Evolutionary conservation across 495 filamentous ascomycete genomes (phyloP).

Genomic region (Penicillium roqueforti): DNA sequence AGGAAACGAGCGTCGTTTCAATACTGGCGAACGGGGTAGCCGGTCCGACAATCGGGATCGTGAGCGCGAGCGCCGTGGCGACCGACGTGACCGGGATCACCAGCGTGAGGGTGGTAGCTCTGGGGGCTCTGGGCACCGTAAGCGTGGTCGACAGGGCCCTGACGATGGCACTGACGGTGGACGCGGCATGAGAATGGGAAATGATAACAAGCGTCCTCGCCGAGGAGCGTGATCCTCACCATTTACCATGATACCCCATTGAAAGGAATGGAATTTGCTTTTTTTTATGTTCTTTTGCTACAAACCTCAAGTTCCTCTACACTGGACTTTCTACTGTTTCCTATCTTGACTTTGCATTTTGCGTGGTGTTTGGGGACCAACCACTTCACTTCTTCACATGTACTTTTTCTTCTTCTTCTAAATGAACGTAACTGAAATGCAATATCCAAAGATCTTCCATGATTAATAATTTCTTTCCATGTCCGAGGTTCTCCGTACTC

Average conservation of each 20-base stretch:
- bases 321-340: conserved; percentile 6
- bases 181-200: conserved; percentile 37
- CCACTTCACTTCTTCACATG: conserved; percentile 15
- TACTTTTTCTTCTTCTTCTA: conserved; percentile 9
- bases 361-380: conserved; percentile 21
- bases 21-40: conserved; percentile 30
- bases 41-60: conserved; percentile 37
- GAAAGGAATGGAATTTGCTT: background rate
- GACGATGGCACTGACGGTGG: conserved; percentile 32
- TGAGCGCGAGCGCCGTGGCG: conserved; percentile 38
- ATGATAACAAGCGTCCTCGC: conserved; percentile 44
- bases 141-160: conserved; percentile 37
- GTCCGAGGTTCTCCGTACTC: no score
- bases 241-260: background rate
- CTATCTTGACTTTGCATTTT: conserved; percentile 19
- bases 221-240: conserved; percentile 32
- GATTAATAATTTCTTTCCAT: background rate
- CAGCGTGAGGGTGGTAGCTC: conserved; percentile 29
- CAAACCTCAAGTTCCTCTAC: conserved; percentile 5
- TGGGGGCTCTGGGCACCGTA: conserved; percentile 34
- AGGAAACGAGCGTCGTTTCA: conserved; percentile 39
- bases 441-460: conserved; percentile 3
- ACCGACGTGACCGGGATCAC: conserved; percentile 41
- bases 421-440: conserved; percentile 6
- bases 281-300: conserved; percentile 3